A percentile compares a stretch with the other conserved stretches of the same genome.
phyloP scores from a whole-genome alignment of 345 rosid species.

The Pugionium dolabratum region DNA sequence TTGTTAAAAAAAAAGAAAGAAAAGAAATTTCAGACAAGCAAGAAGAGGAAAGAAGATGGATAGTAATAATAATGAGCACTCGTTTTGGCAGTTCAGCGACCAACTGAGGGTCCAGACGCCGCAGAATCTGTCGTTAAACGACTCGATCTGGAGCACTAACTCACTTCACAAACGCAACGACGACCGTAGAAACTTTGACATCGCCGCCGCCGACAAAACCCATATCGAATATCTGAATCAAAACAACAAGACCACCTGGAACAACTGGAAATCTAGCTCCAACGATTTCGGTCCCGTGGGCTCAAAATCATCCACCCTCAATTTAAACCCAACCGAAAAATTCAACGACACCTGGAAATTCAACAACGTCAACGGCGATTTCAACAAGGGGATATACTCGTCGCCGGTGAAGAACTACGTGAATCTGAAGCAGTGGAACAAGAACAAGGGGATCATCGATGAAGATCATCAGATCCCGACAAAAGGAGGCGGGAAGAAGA shows the following conservation, averaged over 20 bases:
- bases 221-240: conserved; percentile 22
- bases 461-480: conserved; percentile 50
- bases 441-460: conserved; percentile 52
- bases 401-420: conserved; percentile 27
- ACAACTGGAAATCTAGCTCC: conserved; percentile 33
- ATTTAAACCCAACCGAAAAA: too few relatives aligned
- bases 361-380: conserved; percentile 59
- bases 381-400: conserved; percentile 73
- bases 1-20: too few relatives aligned
- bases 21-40: background rate
- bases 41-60: conserved; percentile 51
- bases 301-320: conserved; percentile 16
- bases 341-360: conserved; percentile 56
- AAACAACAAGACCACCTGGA: conserved; percentile 40
- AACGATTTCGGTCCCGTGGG: conserved; percentile 36
- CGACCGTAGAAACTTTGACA: conserved; percentile 73
- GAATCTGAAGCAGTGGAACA: conserved; percentile 38
- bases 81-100: conserved; percentile 95
- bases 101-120: conserved; percentile 74
- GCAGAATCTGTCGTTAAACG: conserved; percentile 67
- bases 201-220: conserved; percentile 46
- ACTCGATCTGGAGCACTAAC: conserved; percentile 86
- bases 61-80: conserved; percentile 74
- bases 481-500: conserved; percentile 48
- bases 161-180: conserved; percentile 56